Evolutionary conservation across 352 stramenopile species (phyloP), one percentile per base, ranked within the genome.

Genomic region (Globisporangium middletonii): DNA sequence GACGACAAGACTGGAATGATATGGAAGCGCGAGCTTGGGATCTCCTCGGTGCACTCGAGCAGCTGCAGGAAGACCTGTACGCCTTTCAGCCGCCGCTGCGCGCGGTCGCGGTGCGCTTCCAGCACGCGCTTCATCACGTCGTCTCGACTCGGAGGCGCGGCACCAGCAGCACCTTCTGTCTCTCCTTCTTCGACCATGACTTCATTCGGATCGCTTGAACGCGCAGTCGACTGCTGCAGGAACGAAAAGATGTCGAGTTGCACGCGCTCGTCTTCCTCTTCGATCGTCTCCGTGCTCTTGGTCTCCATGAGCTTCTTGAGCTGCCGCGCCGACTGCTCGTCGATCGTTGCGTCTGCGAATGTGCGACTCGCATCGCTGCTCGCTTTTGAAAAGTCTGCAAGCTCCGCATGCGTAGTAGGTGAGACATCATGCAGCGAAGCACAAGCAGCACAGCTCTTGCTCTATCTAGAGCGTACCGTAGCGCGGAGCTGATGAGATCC

Each of bases 241-340:
- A 95, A 95, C 1, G 73, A 75, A 52, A 95, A 93, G 19, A 93
- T 80, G 28, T 95, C 85, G 1, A 78, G 59, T 38, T 92, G 83
- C 37, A 91, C 72, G n/a, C 76, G 78, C 52, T 92, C 85, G 45
- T 95, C 85, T 69, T 95, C 85, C 66, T 90, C 78, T 64, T 93
- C 82, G 54, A 92, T 89, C 38, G 62, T 67, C 45, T 92, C 79
- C 30, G 83, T 73, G 6, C 79, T 79, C 60, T 92, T 94, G 7
- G 69, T 75, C 49, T 88, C 75, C 72, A 86, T 86, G 8, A 92
- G 45, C n/a, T 67, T 67, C 33, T 86, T 83, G 7, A 92, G 58
- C 19, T 94, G 85, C 8, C 62, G 68, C 9, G 65, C 60, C 56
- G 75, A 84, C 52, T 72, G 68, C 38, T 88, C 72, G 9, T 65